phyloP scores from a whole-genome alignment of 164 flowering plant species.

The Macadamia integrifolia region DNA sequence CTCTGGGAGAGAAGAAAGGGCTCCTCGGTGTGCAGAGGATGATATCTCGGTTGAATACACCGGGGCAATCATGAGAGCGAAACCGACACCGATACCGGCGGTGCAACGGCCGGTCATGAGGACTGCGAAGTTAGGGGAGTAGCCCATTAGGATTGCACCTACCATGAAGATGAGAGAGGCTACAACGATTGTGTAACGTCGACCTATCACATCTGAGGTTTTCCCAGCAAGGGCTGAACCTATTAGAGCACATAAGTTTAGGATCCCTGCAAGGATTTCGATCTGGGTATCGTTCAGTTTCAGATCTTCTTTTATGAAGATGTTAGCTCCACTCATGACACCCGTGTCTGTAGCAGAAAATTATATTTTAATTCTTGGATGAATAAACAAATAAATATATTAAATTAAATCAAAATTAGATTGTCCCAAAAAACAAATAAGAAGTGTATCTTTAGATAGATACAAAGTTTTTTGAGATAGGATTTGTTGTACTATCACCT shows the following conservation, averaged over 20 bases:
- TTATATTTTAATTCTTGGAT: too few species aligned
- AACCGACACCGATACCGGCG: conserved; percentile 27
- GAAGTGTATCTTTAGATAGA: too few species aligned
- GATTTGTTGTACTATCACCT: too few species aligned
- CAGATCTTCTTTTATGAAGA: conserved; percentile 27
- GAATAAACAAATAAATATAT: too few species aligned
- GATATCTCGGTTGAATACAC: conserved; percentile 29
- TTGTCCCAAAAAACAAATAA: neutral
- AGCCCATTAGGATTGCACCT: conserved; percentile 30
- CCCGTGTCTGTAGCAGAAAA: conserved; percentile 16
- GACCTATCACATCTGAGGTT: conserved; percentile 27
- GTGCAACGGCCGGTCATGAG: conserved; percentile 25
- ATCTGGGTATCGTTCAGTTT: conserved; percentile 18
- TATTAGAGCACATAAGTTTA: conserved; percentile 20
- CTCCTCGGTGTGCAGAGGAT: conserved; percentile 12
- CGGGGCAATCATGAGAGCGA: conserved; percentile 32
- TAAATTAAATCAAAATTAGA: too few species aligned
- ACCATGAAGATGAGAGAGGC: conserved; percentile 24
- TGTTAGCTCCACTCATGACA: conserved; percentile 29
- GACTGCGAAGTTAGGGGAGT: conserved; percentile 17
- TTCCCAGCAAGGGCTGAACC: conserved; percentile 22
- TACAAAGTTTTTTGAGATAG: too few species aligned
- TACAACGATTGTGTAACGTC: conserved; percentile 25
- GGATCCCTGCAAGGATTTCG: conserved; percentile 21
- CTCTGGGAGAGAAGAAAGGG: conserved; percentile 22